Percentiles rank a stretch among this genome's conserved stretches.
Conservation (phyloP, 176 grass and related monocot genomes). For the Oryza glaberrima region DNA sequence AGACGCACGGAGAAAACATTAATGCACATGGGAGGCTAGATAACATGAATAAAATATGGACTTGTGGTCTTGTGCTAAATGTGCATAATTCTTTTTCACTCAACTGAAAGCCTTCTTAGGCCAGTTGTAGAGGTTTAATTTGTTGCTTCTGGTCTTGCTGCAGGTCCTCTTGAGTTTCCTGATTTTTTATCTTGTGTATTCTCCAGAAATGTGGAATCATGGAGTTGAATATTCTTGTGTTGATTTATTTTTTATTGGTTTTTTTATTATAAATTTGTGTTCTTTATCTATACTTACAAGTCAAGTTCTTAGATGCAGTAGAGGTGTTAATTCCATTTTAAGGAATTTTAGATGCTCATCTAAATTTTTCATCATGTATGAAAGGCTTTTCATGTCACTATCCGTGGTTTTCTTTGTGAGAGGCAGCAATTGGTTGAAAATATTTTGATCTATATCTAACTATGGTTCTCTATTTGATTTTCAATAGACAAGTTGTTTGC, state of each 20-base stretch:
- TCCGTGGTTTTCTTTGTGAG: not conserved
- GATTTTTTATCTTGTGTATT: not conserved
- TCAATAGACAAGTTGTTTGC: not conserved
- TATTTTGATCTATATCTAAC: not conserved
- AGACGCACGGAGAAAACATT: not conserved
- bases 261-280: not conserved
- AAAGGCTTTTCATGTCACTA: conserved; percentile 16
- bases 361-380: conserved; percentile 6
- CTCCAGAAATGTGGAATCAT: not conserved
- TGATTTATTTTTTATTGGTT: not conserved
- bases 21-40: not conserved
- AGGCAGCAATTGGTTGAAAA: conserved; percentile 22
- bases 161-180: not conserved
- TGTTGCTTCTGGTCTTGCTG: conserved; percentile 17
- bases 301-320: conserved; percentile 21
- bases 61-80: not conserved
- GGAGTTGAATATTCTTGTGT: not conserved
- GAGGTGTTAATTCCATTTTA: not conserved
- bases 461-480: not conserved
- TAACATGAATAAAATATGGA: conserved; percentile 6
- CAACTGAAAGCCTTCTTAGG: not conserved
- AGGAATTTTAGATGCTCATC: not conserved
- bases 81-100: not conserved
- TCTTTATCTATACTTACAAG: not conserved
- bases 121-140: not conserved